Evolutionary conservation across 2,329 filamentous ascomycete species (phyloP).

Genomic region (Fusarium floridanum): DNA sequence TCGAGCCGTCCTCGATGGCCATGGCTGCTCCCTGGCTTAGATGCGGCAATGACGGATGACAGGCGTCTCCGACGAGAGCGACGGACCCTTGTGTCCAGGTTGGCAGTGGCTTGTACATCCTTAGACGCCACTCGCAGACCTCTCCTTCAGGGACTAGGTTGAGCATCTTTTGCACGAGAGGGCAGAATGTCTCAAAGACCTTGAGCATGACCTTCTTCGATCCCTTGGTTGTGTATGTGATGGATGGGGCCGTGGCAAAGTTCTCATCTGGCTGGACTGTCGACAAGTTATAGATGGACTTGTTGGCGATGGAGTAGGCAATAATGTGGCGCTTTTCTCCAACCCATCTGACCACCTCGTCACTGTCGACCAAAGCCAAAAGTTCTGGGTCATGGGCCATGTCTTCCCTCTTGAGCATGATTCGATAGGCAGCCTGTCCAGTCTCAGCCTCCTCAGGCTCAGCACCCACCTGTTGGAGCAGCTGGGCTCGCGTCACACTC

Average conservation of each 20-base stretch:
- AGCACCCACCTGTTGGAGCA: conserved; percentile 67
- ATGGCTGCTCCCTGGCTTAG: conserved; percentile 76
- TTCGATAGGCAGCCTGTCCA: conserved; percentile 66
- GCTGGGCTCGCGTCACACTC: conserved; percentile 58
- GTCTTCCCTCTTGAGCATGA: conserved; percentile 65
- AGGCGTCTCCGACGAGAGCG: conserved; percentile 73
- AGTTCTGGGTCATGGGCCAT: conserved; percentile 77
- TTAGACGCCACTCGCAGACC: conserved; percentile 76
- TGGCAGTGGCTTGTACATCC: conserved; percentile 71
- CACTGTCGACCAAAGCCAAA: conserved; percentile 67
- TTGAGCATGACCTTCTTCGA: conserved; percentile 71
- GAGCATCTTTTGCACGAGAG: conserved; percentile 71
- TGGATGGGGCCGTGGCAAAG: conserved; percentile 60
- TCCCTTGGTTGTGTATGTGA: conserved; percentile 74
- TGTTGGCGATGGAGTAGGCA: conserved; percentile 73
- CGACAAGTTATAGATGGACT: conserved; percentile 75
- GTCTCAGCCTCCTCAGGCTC: conserved; percentile 61
- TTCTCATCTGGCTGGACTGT: conserved; percentile 72
- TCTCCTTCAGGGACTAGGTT: conserved; percentile 72
- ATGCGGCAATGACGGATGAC: conserved; percentile 76
- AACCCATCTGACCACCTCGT: conserved; percentile 73
- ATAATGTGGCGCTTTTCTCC: conserved; percentile 77
- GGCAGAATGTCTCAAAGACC: conserved; percentile 71
- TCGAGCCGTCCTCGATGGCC: conserved; percentile 75
- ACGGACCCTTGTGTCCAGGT: conserved; percentile 71